Conservation (phyloP, 108 stramenopile species). For the Fistulifera solaris region DNA sequence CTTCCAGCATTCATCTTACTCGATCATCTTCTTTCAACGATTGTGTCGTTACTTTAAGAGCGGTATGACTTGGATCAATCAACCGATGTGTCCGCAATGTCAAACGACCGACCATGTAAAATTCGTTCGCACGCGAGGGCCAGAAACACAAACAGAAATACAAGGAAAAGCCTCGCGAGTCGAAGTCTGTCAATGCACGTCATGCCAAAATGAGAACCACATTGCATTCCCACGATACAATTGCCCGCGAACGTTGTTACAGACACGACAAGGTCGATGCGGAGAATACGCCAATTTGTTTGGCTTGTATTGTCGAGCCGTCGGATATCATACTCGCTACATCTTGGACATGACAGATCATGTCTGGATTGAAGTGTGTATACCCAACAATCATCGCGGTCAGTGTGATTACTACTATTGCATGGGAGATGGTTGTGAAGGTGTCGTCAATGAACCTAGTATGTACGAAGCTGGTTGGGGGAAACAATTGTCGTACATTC, state of each 20-base stretch:
- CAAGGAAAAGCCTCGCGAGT: conserved; percentile 49
- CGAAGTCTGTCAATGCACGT: conserved; percentile 63
- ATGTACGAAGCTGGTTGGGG: conserved; percentile 99
- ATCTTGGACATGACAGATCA: conserved; percentile 96
- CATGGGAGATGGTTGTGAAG: conserved; percentile 93
- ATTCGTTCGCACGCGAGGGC: conserved; percentile 28
- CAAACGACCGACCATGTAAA: conserved; percentile 35
- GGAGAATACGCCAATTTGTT: conserved; percentile 98
- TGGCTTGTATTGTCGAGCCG: conserved; percentile 71
- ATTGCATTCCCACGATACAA: conserved; percentile 93
- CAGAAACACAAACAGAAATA: conserved; percentile 50
- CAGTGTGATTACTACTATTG: conserved; percentile 56
- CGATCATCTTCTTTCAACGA: conserved; percentile 42
- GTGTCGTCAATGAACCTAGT: conserved; percentile 80
- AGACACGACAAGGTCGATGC: conserved; percentile 82
- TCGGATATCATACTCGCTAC: conserved; percentile 89
- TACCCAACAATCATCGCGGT: no score
- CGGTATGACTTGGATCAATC: conserved; percentile 80
- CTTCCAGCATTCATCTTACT: conserved; percentile 12
- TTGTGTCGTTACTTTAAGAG: conserved; percentile 62
- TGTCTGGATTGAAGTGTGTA: conserved; percentile 93
- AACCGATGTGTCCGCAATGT: conserved; percentile 46
- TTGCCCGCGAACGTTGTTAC: conserved; percentile 66
- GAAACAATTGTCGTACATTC: conserved; percentile 78
- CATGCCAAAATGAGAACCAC: conserved; percentile 42